Evolutionary conservation across 805 yeast genomes (phyloP), one percentile per base, ranked within the genome.

Genomic region (Monosporozyma unispora): DNA sequence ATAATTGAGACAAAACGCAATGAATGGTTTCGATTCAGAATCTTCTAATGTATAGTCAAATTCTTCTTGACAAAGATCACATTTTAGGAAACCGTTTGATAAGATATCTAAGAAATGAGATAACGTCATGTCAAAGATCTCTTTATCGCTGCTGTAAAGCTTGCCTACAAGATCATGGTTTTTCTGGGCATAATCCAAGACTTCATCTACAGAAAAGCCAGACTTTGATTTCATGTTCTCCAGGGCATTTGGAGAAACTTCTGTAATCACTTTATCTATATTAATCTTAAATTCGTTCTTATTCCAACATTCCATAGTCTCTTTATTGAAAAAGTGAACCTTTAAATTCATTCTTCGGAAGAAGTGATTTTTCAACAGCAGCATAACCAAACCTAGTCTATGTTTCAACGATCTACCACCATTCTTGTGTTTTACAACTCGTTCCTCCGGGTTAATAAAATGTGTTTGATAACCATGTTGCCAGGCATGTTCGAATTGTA

Each of bases 401-500:
- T 74, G 72, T 46, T 71, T 74, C 2, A 80, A 38, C 0, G 74
- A 63, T 42, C 70, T 61, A 0, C 78, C 76, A 14, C 70, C 62
- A 4, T 62, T 61, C 51, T 67, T 70, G 18, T 50, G 53, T 23
- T 62, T 69, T 1, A 72, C 65, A 10, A 78, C 60, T 47, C 82
- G 63, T 10, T 62, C 61, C 1, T 35, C 37, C 14, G 31, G 22
- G 8, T 23, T 22, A 3, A 86, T 78, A 58, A 80, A 87, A 37
- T 88, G 69, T 0, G 95, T 82, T 47, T 70, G 72, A 53, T 81
- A 72, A 1, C 82, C 70, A 62, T 86, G 93, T 56, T 87, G 95
- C 79, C 86, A 82, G 1, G 95, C 90, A 64, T 84, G 89, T 58
- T 87, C 96, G 64, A 87, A 87, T 63, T 81, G 90, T 47, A 87